These are phyloP conservation scores for Echeveria elegans DNA, from an alignment of 164 flowering plant species.

Conservation along the genomic window DNA sequence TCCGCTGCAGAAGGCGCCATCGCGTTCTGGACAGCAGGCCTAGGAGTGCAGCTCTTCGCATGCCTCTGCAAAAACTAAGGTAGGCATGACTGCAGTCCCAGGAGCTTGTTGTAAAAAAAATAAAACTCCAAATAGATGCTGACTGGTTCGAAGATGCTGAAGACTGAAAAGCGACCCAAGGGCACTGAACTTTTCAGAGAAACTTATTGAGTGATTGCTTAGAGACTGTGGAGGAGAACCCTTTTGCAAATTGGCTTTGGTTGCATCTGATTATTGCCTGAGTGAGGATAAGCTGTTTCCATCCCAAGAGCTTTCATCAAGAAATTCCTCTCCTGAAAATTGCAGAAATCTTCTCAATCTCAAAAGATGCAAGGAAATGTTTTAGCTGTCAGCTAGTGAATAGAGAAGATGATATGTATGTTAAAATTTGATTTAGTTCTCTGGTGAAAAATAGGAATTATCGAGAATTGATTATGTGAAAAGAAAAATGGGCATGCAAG, in stretches of 20 bases:
- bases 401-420: no score
- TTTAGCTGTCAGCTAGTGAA: no score
- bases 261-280: slow-evolving; percentile 28
- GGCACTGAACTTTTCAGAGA: background rate
- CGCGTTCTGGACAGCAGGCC: slow-evolving; percentile 29
- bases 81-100: slow-evolving; percentile 31
- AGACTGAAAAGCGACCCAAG: background rate
- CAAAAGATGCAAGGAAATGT: background rate
- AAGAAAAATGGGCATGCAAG: no score
- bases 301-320: slow-evolving; percentile 71
- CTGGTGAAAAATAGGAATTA: no score
- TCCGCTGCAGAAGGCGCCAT: slow-evolving; percentile 29
- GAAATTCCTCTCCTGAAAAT: slow-evolving; percentile 71
- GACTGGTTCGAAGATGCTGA: background rate
- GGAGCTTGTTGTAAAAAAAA: slow-evolving; percentile 7
- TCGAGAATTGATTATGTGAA: no score
- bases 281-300: slow-evolving; percentile 43
- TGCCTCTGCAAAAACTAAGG: slow-evolving; percentile 44
- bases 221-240: slow-evolving; percentile 78
- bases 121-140: slow-evolving; percentile 6
- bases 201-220: slow-evolving; percentile 15
- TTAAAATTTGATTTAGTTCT: no score
- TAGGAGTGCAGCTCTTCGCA: slow-evolving; percentile 33
- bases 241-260: slow-evolving; percentile 73
- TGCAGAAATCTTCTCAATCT: slow-evolving; percentile 6